Percentiles rank a stretch among this genome's conserved stretches.
Conservation (phyloP, 129 eudicot species). For the Artemisia argyi region DNA sequence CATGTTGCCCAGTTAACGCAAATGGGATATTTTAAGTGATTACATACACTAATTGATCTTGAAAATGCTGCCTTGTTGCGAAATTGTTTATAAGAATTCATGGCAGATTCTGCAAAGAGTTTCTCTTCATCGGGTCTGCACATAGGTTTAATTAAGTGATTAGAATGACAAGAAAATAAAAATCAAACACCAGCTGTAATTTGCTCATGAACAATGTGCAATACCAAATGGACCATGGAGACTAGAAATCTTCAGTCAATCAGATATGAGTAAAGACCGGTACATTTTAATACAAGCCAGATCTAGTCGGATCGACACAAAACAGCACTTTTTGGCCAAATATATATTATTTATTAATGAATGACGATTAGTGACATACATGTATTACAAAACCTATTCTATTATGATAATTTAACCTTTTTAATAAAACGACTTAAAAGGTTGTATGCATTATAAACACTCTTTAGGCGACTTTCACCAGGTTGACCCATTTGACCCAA, state of each 20-base stretch:
- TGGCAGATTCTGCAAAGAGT: slow-evolving; percentile 83
- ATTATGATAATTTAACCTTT: not conserved
- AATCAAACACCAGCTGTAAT: slow-evolving; percentile 2
- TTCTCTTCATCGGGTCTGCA: slow-evolving; percentile 89
- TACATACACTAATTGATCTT: slow-evolving; percentile 86
- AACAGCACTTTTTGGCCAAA: not conserved
- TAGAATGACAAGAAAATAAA: slow-evolving; percentile 9
- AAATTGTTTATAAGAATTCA: slow-evolving; percentile 65
- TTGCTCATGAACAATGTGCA: not conserved
- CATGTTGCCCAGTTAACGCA: too few relatives aligned
- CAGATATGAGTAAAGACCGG: not conserved
- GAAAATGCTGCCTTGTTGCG: slow-evolving; percentile 92
- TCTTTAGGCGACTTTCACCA: not conserved
- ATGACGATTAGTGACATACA: not conserved
- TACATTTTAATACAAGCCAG: not conserved
- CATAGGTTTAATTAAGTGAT: slow-evolving; percentile 1
- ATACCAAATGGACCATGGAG: not conserved
- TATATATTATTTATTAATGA: not conserved
- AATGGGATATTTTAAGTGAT: not conserved
- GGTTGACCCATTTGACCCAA: not conserved
- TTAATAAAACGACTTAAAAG: not conserved
- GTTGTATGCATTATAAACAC: not conserved
- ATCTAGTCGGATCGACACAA: not conserved
- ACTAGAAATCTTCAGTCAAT: not conserved
- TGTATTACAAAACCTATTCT: not conserved